A percentile compares a stretch with the other conserved stretches of the same genome.
Conservation (phyloP, 495 filamentous ascomycete genomes). For the Tuber aestivum region DNA sequence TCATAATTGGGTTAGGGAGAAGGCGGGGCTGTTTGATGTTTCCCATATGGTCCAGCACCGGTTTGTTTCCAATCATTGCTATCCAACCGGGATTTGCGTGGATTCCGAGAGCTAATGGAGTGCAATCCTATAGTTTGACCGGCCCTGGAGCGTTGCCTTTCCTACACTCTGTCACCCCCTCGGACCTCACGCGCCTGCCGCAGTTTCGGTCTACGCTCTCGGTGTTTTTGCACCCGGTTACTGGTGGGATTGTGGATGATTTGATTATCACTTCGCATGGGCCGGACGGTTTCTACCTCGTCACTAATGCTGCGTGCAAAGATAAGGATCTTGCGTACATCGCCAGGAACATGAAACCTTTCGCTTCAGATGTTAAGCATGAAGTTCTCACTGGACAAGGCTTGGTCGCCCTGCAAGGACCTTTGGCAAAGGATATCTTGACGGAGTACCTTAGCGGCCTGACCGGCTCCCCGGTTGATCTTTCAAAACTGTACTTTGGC, state of each 20-base stretch:
- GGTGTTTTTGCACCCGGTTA: slow-evolving; percentile 66
- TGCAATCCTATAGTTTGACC: slow-evolving; percentile 48
- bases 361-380: slow-evolving; percentile 56
- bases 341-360: slow-evolving; percentile 53
- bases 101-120: too few relatives aligned
- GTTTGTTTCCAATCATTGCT: slow-evolving; percentile 19
- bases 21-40: slow-evolving; percentile 86
- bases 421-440: slow-evolving; percentile 62
- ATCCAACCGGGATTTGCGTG: neutral
- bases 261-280: slow-evolving; percentile 73
- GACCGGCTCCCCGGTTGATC: slow-evolving; percentile 49
- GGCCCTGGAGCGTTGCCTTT: slow-evolving; percentile 73
- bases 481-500: slow-evolving; percentile 74
- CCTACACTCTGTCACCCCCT: slow-evolving; percentile 73
- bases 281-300: slow-evolving; percentile 72
- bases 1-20: slow-evolving; percentile 79
- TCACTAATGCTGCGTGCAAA: slow-evolving; percentile 90
- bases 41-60: slow-evolving; percentile 65
- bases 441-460: slow-evolving; percentile 51
- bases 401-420: slow-evolving; percentile 83
- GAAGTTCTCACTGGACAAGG: slow-evolving; percentile 62
- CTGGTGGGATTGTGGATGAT: slow-evolving; percentile 91
- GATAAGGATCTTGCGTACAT: slow-evolving; percentile 80
- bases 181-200: slow-evolving; percentile 54
- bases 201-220: slow-evolving; percentile 68